Base-by-base conservation (phyloP, 139 green algal species). In the Auxenochlorella pyrenoidosa region DNA sequence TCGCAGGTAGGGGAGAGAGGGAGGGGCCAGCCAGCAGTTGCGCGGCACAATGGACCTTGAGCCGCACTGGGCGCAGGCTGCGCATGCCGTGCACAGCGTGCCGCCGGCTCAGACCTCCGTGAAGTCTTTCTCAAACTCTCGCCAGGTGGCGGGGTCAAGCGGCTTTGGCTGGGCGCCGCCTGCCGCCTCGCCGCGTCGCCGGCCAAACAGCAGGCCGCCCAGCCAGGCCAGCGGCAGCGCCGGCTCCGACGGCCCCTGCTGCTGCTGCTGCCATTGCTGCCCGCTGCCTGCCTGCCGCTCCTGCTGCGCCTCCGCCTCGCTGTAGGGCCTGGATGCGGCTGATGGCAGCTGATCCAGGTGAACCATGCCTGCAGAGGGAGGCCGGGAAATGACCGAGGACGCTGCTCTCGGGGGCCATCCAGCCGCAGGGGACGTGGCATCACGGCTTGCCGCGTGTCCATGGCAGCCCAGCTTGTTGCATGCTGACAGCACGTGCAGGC, bases 81-180 rank as follows among this genome's bases (percentile, higher is more conserved):
- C 43, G 30, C 65, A 36, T 72, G 65, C 65, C 30, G 12, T 72
- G 65, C 30, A 21, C n/a, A n/a, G n/a, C n/a, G n/a, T n/a, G n/a
- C n/a, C 32, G 73, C 41, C 22, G 3, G 26, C n/a, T 71, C 36
- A 91, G 1, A 91, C 66, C 26, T 91, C 88, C n/a, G 79, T 82
- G 47, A 89, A 91, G 8, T 89, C 75, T 30, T 75, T 76, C n/a
- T 82, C 83, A 77, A 89, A 91, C 26, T 88, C 88, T 36, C 40
- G 15, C 88, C 88, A 91, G 0, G 63, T 43, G n/a, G 28, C 58
- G 38, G 47, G 38, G 4, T 88, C 63, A 18, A 75, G 30, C 21
- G 40, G 54, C 54, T 63, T 63, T 63, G 54, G 54, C 54, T 63
- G 54, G 34, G 0, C 60, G 22, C 41, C 85, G 24, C 40, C 44